phyloP scores from a whole-genome alignment of 2,329 filamentous ascomycete genomes.

The Epicoccum sorghinum region DNA sequence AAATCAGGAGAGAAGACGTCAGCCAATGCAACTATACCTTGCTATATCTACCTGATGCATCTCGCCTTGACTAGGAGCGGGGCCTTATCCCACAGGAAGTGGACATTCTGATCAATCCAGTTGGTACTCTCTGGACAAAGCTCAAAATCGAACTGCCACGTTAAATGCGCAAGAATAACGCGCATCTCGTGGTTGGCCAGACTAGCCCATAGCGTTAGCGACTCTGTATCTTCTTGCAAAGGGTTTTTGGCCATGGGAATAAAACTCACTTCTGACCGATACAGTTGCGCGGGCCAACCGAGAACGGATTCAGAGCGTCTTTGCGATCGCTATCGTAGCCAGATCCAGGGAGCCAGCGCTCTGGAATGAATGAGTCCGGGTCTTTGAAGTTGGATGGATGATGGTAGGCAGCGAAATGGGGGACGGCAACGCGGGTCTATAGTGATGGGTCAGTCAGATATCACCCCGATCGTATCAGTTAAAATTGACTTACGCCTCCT shows the following conservation, averaged over 20 bases:
- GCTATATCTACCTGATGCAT: too few relatives aligned
- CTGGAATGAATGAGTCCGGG: constrained; percentile 47
- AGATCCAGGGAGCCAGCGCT: constrained; percentile 46
- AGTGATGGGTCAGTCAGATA: background rate
- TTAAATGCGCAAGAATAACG: background rate
- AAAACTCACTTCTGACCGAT: constrained; percentile 45
- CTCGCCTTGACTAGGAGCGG: background rate
- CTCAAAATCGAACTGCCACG: background rate
- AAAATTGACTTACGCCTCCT: too few relatives aligned
- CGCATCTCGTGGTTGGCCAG: background rate
- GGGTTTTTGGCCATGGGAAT: background rate
- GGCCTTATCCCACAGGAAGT: background rate
- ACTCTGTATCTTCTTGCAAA: background rate
- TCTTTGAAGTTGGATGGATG: constrained; percentile 40
- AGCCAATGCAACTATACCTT: too few relatives aligned
- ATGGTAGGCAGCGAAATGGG: background rate
- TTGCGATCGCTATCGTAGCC: constrained; percentile 17
- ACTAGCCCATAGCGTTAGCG: background rate
- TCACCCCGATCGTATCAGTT: too few relatives aligned
- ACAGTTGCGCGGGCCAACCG: constrained; percentile 45
- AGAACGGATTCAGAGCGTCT: background rate
- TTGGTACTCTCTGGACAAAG: background rate
- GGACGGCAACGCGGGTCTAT: background rate
- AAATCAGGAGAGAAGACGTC: too few relatives aligned
- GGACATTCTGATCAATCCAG: background rate